Evolutionary conservation across 352 stramenopile species (phyloP).

Genomic region (Phytophthora niederhauseri): DNA sequence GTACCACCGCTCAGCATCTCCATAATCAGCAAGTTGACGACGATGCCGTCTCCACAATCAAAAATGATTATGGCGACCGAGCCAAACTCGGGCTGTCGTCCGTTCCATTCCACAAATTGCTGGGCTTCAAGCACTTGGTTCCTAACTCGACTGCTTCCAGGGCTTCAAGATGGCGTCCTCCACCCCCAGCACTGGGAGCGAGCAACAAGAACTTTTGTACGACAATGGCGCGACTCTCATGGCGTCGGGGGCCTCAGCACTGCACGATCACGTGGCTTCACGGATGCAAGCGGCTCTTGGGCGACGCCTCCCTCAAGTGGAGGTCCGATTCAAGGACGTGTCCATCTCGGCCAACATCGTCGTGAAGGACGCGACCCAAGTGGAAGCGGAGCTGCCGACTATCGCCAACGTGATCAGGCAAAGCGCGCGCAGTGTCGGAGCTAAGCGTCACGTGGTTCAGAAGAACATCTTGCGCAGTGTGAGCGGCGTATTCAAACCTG

Average conservation of each 20-base stretch:
- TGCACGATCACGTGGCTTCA: constrained; percentile 31
- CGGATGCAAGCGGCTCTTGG: constrained; percentile 29
- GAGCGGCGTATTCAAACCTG: constrained; percentile 34
- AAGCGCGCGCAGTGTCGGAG: constrained; percentile 13
- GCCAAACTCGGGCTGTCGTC: too few species aligned
- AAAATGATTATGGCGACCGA: not conserved
- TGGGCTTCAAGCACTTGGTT: not conserved
- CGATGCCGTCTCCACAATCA: not conserved
- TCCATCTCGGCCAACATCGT: constrained; percentile 32
- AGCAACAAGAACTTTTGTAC: constrained; percentile 1
- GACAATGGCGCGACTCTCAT: constrained; percentile 25
- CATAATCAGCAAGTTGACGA: not conserved
- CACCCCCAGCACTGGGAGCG: not conserved
- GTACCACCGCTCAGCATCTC: not conserved
- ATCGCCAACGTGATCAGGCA: constrained; percentile 37
- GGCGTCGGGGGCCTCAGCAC: constrained; percentile 24
- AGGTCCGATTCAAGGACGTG: constrained; percentile 50
- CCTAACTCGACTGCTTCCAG: not conserved
- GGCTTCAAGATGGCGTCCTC: constrained; percentile 2
- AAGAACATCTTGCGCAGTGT: constrained; percentile 43
- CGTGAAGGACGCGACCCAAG: constrained; percentile 21
- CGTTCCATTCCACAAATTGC: constrained; percentile 18
- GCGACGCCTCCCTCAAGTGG: constrained; percentile 35
- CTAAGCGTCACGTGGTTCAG: constrained; percentile 27
- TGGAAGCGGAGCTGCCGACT: constrained; percentile 42